Percentiles rank a stretch among this genome's conserved stretches.
phyloP scores from a whole-genome alignment of 495 filamentous ascomycete species.

The Cairneyella variabilis region DNA sequence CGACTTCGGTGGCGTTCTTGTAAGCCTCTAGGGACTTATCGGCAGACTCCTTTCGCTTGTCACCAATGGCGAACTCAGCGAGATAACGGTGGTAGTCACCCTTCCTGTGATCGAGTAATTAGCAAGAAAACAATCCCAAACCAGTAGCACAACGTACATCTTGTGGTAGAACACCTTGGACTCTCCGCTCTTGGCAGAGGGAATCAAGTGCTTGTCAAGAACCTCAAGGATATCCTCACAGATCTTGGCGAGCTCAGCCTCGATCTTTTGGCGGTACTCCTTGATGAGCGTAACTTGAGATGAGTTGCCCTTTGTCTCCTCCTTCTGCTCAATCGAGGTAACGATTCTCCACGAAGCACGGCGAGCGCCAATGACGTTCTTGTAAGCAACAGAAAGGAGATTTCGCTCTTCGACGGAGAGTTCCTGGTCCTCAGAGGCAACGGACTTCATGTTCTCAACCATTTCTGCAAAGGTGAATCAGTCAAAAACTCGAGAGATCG shows the following conservation, averaged over 20 bases:
- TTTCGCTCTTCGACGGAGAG: conserved; percentile 99
- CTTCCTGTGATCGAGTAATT: conserved; percentile 61
- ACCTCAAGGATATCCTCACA: conserved; percentile 98
- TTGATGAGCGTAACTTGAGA: conserved; percentile 91
- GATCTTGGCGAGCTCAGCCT: conserved; percentile 97
- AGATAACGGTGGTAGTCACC: conserved; percentile 99
- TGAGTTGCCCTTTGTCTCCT: conserved; percentile 99
- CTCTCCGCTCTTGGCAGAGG: conserved; percentile 92
- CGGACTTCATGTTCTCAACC: conserved; percentile 99
- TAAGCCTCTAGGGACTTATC: conserved; percentile 97
- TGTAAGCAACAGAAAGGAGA: conserved; percentile 98
- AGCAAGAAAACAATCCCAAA: conserved; percentile 1
- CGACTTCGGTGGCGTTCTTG: conserved; percentile 97
- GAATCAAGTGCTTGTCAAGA: conserved; percentile 93
- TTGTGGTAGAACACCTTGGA: conserved; percentile 99
- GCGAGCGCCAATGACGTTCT: conserved; percentile 99
- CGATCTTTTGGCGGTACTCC: conserved; percentile 99
- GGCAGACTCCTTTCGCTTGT: conserved; percentile 95
- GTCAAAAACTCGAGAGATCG: background rate
- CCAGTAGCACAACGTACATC: conserved; percentile 61
- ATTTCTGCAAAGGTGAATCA: conserved; percentile 64
- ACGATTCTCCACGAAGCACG: conserved; percentile 99
- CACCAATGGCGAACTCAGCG: conserved; percentile 95
- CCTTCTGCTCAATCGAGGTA: conserved; percentile 99
- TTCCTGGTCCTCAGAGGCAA: conserved; percentile 94